Base-by-base conservation (phyloP, 1,284 basidiomycete genomes). In the Melampsora americana region DNA sequence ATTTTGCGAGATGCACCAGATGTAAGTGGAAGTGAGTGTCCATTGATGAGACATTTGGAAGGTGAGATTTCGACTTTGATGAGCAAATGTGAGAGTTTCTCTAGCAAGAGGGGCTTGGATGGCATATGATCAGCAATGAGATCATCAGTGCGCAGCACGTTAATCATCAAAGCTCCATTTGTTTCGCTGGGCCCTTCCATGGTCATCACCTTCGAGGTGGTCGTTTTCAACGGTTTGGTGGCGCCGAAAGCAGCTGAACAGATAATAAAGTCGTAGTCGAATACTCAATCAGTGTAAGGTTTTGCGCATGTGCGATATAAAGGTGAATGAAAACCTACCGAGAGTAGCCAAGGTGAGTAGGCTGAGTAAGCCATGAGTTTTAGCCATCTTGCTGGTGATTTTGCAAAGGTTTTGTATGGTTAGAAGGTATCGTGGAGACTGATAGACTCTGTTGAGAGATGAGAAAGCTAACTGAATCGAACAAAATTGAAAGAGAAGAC, bases 131-230 rank as follows among this genome's bases (percentile, higher is more conserved):
- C 70, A 16, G 70, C 70, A 18, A 73, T 73, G 44, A 73, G 28
- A 39, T 73, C 70, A n/a, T 73, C 70, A 32, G 70, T 73, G 16
- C 70, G 44, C n/a, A 73, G 23, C 30, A 73, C 70, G 26, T 73
- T 61, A 20, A 73, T 59, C 30, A 73, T n/a, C 28, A 56, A 28
- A n/a, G 53, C n/a, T 6, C 53, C 28, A 28, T 56, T 28, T 11
- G n/a, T n/a, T 23, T n/a, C n/a, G 18, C 28, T 56, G 28, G 53
- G 53, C 7, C 53, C 53, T n/a, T 28, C n/a, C 53, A 56, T 56
- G 6, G 53, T 56, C 53, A 28, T 56, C 53, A 56, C n/a, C n/a
- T n/a, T 56, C 28, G 53, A 56, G 53, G 53, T 28, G n/a, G 53
- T 56, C n/a, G 53, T 56, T 28, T 23, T 56, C n/a, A 56, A 28